Evolutionary conservation across 306 rosid species (phyloP).

Genomic region (Prunus armeniaca): DNA sequence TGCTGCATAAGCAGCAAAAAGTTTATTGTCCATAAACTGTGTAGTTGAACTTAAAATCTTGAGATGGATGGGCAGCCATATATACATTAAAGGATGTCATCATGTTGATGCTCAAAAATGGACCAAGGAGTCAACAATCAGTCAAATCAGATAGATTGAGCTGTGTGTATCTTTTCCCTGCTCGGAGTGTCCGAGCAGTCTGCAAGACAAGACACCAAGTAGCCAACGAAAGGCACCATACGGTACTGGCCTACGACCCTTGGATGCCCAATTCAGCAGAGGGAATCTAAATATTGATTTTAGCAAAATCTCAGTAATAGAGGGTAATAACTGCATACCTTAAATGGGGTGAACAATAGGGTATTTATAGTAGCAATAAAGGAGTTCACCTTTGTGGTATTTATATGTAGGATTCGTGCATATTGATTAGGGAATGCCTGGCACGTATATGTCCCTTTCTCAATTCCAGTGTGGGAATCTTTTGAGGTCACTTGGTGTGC

Average conservation of each 20-base stretch:
- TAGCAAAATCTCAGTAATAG: not conserved
- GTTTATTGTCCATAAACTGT: no score
- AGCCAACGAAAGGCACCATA: not conserved
- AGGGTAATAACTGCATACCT: not conserved
- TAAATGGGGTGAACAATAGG: not conserved
- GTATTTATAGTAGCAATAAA: not conserved
- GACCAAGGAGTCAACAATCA: no score
- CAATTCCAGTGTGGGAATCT: not conserved
- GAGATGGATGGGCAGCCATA: no score
- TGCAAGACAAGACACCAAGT: not conserved
- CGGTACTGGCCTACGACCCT: not conserved
- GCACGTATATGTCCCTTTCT: not conserved
- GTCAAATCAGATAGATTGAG: not conserved
- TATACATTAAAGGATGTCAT: no score
- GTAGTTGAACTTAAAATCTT: no score
- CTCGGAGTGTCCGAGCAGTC: not conserved
- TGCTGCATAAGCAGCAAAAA: no score
- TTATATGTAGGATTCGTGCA: not conserved
- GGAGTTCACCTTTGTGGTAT: not conserved
- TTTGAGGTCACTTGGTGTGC: no score
- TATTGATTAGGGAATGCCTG: not conserved
- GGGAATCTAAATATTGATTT: no score
- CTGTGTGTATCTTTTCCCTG: not conserved
- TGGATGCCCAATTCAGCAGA: not conserved
- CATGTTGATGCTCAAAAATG: no score